Evolutionary conservation across 306 rosid genomes (phyloP), one percentile per base, ranked within the genome.

Genomic region (Trifolium fragiferum): DNA sequence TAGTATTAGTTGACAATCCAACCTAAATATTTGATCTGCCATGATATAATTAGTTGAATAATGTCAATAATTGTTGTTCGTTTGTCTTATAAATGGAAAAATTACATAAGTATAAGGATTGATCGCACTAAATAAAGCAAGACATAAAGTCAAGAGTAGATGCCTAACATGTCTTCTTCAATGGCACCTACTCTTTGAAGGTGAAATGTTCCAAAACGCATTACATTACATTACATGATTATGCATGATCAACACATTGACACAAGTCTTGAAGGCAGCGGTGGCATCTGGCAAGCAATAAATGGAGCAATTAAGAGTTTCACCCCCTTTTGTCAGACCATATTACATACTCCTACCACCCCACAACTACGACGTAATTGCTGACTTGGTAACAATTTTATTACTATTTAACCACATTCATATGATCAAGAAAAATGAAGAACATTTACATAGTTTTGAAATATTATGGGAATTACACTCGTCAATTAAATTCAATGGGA

Each of bases 21-120:
- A n/a, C 67, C 53, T 37, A 77, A 41, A 60, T 57, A 53, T 53
- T 73, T 58, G 11, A 50, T 69, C 69, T 11, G 78, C 78, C 66
- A 55, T 74, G 54, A 74, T 54, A 74, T 44, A 11, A 78, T 78
- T 64, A 64, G 70, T 74, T 78, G 81, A 74, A 47, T 54, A 74
- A 47, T 54, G 13, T 55, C 30, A 74, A 82, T 55, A 69, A 55
- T 55, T 44, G 50, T 3, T 12, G 50, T 44, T 40, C 6, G 4
- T 10, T 40, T 40, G 12, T 0, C 10, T 44, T 15, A 44, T 44
- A 12, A 44, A 15, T 73, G 72, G 33, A 30, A 30, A 6, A 30
- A 30, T 30, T 30, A 30, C 53, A 67, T 35, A 16, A 3, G 66
- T 20, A 10, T 6, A 58, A 47, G 67, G 75, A 74, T 74, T 68